phyloP scores from a whole-genome alignment of 192 early-diverging fungal genomes.

The Rhizophagus sp. region DNA sequence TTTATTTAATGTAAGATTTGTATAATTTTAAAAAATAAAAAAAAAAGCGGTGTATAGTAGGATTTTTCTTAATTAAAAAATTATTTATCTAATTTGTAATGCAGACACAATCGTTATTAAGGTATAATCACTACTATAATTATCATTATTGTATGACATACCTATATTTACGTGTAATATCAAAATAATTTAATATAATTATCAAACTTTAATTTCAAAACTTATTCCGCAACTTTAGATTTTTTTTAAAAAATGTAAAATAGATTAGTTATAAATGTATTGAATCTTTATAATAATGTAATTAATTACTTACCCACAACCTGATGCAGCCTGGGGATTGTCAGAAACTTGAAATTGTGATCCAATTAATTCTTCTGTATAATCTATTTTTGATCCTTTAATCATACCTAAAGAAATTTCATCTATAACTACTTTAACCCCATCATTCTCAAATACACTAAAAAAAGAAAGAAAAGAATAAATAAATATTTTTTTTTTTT shows the following conservation, averaged over 20 bases:
- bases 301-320: conserved; percentile 63
- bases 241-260: background rate
- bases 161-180: background rate
- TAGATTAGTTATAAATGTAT: background rate
- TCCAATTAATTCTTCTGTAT: conserved; percentile 79
- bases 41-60: too few relatives aligned
- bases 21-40: too few relatives aligned
- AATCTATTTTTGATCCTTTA: conserved; percentile 75
- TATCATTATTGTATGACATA: too few relatives aligned
- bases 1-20: too few relatives aligned
- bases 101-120: too few relatives aligned
- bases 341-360: conserved; percentile 73
- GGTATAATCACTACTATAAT: too few relatives aligned
- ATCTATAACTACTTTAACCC: conserved; percentile 74
- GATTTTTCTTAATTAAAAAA: too few relatives aligned
- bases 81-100: too few relatives aligned
- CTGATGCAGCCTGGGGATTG: conserved; percentile 72
- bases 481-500: background rate
- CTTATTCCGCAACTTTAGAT: conserved; percentile 22
- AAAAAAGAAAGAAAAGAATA: background rate
- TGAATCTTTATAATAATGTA: background rate
- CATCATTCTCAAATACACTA: conserved; percentile 68
- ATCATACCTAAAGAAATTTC: conserved; percentile 71
- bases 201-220: conserved; percentile 30
- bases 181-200: background rate